Base-by-base conservation (phyloP, 2,329 filamentous ascomycete genomes). In the Cryoendolithus antarcticus region DNA sequence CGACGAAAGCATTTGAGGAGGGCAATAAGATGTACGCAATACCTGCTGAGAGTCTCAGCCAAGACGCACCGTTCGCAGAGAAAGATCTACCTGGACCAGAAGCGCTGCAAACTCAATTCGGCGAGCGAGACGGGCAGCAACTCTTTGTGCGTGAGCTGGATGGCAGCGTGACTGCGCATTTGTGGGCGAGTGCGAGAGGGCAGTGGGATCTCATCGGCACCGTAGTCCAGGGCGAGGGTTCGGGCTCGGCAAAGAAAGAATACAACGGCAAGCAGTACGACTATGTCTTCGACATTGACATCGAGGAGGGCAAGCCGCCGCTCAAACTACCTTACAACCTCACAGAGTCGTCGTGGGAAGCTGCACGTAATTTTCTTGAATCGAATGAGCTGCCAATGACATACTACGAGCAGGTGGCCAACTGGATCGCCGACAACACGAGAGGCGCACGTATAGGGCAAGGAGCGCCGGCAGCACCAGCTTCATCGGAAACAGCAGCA, bases 41-140 rank as follows among this genome's bases (percentile, higher is more conserved):
- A 37, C 56, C 56, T 30, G 55, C 52, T 3, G 54, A 96, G 55
- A 82, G 89, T 46, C 66, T 89, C 12, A 80, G 81, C 1, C 75
- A 64, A 31, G 61, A 64, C 21, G 49, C 56, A 38, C 52, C 77
- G 3, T 77, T 96, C 60, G 89, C 96, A 62, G 94, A 93, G 59
- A 88, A 94, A 60, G 79, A 91, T 54, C 69, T 96, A 1, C 86
- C 89, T 0, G 86, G 88, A 0, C 84, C 85, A 56, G 86, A 93
- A 11, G 95, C 94, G 51, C 65, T 98, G 6, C 75, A 77, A 39
- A 75, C 74, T 40, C 88, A 88, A 49, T 76, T 78, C 0, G 91
- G 91, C 3, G 91, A 84, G n/a, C 94, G 94, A 61, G 91, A 98
- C 48, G 91, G 91, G 0, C 89, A 98, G 56, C 82, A 94, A 4